Base-by-base conservation (phyloP, 164 flowering plant species). In the Malania oleifera region DNA sequence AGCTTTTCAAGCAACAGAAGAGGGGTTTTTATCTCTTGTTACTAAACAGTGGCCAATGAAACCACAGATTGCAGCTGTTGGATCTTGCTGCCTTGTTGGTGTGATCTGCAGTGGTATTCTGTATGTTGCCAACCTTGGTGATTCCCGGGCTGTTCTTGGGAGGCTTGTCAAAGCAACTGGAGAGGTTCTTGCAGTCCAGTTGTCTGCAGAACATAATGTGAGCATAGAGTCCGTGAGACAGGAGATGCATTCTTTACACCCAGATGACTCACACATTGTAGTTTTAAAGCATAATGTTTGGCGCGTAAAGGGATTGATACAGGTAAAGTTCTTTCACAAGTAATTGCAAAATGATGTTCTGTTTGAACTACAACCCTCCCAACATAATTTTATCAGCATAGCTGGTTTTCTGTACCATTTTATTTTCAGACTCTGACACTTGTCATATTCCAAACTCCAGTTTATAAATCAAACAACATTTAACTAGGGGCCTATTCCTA, bases 281-380 rank as follows among this genome's bases (percentile, higher is more conserved):
- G 82, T 84, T 40, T 49, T 82, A 29, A 84, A 80, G 75, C 87
- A 80, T 60, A 84, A 84, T 67, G 85, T 84, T 1, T 84, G 90
- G 90, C 87, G 90, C 20, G 85, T 84, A 18, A 85, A 80, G 71
- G 91, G 91, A 29, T 60, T 82, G 25, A 82, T 85, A 66, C 91
- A 85, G 80, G 91, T 82, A 67, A 27, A 56, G 43, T 46, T 40
- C 1, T 51, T 34, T 29, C 12, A 12, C 37, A 25, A 11, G 24
- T 20, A 28, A 27, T 15, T 7, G 11, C 17, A 7, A 28, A n/a
- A 52, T 23, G 29, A 12, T 27, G n/a, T n/a, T n/a, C n/a, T n/a
- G n/a, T n/a, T n/a, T n/a, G n/a, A n/a, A n/a, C n/a, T n/a, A n/a
- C n/a, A n/a, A n/a, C n/a, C n/a, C n/a, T n/a, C n/a, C n/a, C n/a